These are phyloP conservation scores for Pterocarpus santalinus DNA, from an alignment of 306 rosid genomes.

Conservation along the genomic window DNA sequence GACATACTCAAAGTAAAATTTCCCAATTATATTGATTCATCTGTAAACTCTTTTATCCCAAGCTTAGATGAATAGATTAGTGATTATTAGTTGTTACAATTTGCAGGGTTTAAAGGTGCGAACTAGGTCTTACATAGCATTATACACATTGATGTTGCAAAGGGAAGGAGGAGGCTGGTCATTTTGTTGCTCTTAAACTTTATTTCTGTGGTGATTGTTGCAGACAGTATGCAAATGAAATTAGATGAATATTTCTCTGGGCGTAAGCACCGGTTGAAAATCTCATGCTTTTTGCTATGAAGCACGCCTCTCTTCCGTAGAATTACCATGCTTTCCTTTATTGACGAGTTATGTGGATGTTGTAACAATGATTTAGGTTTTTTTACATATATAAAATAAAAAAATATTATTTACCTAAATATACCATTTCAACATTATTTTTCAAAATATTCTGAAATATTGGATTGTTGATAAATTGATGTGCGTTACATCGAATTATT, in stretches of 20 bases:
- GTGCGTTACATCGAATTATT: too few relatives aligned
- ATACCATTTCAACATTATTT: too few relatives aligned
- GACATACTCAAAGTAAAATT: too few relatives aligned
- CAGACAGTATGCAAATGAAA: not conserved
- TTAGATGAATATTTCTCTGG: not conserved
- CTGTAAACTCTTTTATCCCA: not conserved
- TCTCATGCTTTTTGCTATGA: not conserved
- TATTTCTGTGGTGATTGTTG: not conserved
- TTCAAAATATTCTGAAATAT: too few relatives aligned
- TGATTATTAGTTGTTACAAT: not conserved
- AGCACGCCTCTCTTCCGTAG: not conserved
- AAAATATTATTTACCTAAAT: too few relatives aligned
- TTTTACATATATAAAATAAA: too few relatives aligned
- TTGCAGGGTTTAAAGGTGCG: conserved; percentile 25
- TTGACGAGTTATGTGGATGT: conserved; percentile 1
- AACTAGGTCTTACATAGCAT: not conserved
- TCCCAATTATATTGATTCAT: too few relatives aligned
- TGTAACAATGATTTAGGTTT: not conserved
- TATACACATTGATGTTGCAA: not conserved
- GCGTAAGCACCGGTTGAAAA: not conserved
- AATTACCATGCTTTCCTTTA: not conserved
- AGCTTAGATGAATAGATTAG: not conserved
- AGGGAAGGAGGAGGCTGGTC: not conserved
- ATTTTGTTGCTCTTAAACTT: not conserved
- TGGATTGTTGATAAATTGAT: too few relatives aligned